These are phyloP conservation scores for Sporothrix curviconia DNA, from an alignment of 2,329 filamentous ascomycete species.

Conservation along the genomic window DNA sequence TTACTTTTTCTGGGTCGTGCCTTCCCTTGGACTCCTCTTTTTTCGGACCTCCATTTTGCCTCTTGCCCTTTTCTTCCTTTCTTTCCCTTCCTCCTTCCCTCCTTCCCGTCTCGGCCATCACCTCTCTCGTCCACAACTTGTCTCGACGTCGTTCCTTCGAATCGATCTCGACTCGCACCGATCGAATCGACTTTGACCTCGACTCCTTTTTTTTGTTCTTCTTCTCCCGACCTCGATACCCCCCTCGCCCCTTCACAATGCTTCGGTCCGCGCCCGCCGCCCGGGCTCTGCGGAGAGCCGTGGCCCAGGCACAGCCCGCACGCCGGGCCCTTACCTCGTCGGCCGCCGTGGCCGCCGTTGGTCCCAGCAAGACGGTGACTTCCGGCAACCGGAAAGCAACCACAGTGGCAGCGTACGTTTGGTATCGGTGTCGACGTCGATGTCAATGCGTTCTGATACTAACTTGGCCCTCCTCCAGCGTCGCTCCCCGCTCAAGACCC, in stretches of 20 bases:
- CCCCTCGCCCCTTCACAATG: constrained; percentile 29
- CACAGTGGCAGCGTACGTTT: constrained; percentile 36
- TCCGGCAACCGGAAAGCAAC: constrained; percentile 41
- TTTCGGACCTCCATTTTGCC: neutral
- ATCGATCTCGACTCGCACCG: neutral
- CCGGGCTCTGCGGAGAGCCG: constrained; percentile 40
- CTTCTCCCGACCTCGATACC: neutral
- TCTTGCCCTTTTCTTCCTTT: neutral
- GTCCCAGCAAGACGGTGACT: constrained; percentile 35
- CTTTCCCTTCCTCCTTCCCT: neutral
- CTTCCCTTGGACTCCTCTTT: neutral
- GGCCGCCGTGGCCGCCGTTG: constrained; percentile 30
- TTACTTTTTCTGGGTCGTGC: constrained; percentile 5
- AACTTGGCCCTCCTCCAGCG: constrained; percentile 8
- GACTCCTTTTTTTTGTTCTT: neutral
- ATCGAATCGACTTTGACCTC: neutral
- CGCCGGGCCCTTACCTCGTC: constrained; percentile 38
- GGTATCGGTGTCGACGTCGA: neutral
- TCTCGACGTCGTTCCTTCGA: neutral
- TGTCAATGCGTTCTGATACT: constrained; percentile 19
- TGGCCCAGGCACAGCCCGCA: constrained; percentile 34
- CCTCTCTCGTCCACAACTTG: neutral
- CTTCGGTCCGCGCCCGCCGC: constrained; percentile 39
- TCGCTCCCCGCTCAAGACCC: constrained; percentile 47
- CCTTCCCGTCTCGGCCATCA: too few species aligned